A percentile compares a stretch with the other conserved stretches of the same genome.
Evolutionary conservation across 2,329 filamentous ascomycete genomes (phyloP).

Genomic region (Alternaria metachromatica): DNA sequence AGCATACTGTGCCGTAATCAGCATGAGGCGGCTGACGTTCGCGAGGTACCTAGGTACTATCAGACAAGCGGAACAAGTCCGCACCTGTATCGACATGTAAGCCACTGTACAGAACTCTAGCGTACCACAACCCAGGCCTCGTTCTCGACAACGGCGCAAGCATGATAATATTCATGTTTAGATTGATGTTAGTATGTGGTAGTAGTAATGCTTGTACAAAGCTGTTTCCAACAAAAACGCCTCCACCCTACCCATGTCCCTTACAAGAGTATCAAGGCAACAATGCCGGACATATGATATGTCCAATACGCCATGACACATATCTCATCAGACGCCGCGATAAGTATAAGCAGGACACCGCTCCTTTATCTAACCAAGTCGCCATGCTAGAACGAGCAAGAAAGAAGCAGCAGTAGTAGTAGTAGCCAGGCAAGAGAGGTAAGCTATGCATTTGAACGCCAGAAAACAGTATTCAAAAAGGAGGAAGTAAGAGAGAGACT

Average conservation of each 20-base stretch:
- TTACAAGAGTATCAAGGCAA: background rate
- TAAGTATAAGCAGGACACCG: background rate
- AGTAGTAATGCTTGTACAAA: background rate
- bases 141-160: background rate
- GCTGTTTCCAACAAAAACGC: background rate
- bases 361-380: slow-evolving; percentile 11
- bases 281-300: background rate
- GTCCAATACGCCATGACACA: background rate
- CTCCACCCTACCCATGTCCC: background rate
- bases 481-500: background rate
- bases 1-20: background rate
- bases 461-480: background rate
- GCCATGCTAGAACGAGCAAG: slow-evolving; percentile 7
- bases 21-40: background rate
- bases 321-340: background rate
- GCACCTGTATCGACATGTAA: background rate
- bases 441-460: background rate
- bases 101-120: background rate
- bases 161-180: background rate
- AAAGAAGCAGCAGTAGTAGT: background rate
- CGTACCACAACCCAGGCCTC: background rate
- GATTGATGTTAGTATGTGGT: background rate
- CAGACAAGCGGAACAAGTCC: background rate
- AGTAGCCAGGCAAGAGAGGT: background rate
- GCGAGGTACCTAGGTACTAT: background rate